Evolutionary conservation across 345 rosid genomes (phyloP).

Genomic region (Sapria himalayana): DNA sequence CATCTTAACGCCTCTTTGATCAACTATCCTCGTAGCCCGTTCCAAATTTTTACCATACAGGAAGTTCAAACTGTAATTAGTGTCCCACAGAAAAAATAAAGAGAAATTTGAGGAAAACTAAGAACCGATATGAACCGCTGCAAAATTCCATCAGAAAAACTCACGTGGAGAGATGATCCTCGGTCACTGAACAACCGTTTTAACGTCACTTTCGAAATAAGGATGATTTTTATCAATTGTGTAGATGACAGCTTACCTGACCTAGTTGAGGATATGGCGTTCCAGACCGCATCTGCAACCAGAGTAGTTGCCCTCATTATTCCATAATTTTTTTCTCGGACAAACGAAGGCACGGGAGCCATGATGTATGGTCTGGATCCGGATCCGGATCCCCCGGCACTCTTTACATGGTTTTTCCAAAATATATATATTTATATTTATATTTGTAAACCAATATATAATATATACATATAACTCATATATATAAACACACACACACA

Average conservation of each 20-base stretch:
- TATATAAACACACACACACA: too few species aligned
- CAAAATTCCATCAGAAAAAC: constrained; percentile 4
- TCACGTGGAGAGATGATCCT: constrained; percentile 62
- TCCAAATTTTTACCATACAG: constrained; percentile 81
- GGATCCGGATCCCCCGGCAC: too few species aligned
- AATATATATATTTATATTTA: too few species aligned
- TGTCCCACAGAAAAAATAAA: neutral
- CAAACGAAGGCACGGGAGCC: too few species aligned
- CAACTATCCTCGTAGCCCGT: constrained; percentile 57
- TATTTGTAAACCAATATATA: too few species aligned
- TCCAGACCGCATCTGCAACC: constrained; percentile 48
- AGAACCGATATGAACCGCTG: too few species aligned
- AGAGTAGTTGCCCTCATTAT: constrained; percentile 19
- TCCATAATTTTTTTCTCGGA: neutral
- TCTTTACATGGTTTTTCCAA: too few species aligned
- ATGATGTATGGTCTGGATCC: too few species aligned
- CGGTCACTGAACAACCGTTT: constrained; percentile 29
- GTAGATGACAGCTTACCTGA: constrained; percentile 15
- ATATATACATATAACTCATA: too few species aligned
- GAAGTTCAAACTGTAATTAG: constrained; percentile 40
- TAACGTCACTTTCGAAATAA: neutral
- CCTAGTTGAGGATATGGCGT: constrained; percentile 26
- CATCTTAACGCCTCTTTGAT: constrained; percentile 56
- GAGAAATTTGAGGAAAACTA: neutral
- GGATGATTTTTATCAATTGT: neutral